Percentiles rank a stretch among this genome's conserved stretches.
Conservation (phyloP, 208 protist genomes). For the Phytomonas francai region DNA sequence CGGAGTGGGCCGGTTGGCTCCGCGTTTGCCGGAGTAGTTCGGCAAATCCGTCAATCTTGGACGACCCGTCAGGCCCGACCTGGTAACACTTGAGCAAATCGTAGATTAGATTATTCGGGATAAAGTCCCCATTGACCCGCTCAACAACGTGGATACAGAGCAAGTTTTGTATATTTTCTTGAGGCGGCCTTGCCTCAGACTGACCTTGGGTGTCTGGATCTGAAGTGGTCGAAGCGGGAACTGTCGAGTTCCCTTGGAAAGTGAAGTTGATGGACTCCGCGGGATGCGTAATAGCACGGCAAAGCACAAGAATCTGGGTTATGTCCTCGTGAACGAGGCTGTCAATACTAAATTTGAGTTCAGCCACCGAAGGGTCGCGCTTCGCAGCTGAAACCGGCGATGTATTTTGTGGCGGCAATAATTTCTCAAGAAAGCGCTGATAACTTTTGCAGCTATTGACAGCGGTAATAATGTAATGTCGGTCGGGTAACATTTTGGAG, state of each 20-base stretch:
- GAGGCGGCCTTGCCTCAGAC: too few relatives aligned
- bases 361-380: background rate
- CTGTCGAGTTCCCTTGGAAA: conserved; percentile 33
- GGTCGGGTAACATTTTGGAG: conserved; percentile 10
- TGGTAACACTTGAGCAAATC: conserved; percentile 46
- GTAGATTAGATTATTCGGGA: conserved; percentile 83
- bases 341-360: conserved; percentile 33
- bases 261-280: conserved; percentile 41
- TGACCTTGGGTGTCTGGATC: background rate
- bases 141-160: conserved; percentile 71
- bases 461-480: conserved; percentile 45
- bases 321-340: conserved; percentile 35
- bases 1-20: conserved; percentile 11
- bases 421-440: conserved; percentile 13
- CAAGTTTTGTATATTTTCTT: conserved; percentile 19
- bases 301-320: conserved; percentile 33
- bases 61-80: background rate
- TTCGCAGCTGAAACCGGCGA: background rate
- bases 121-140: conserved; percentile 50
- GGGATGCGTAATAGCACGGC: conserved; percentile 37
- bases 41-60: conserved; percentile 22
- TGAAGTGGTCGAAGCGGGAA: background rate
- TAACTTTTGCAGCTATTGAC: conserved; percentile 32
- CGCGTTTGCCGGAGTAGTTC: conserved; percentile 24
- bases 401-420: background rate